Conservation (phyloP, 176 grass and related monocot genomes). For the Ensete ventricosum region DNA sequence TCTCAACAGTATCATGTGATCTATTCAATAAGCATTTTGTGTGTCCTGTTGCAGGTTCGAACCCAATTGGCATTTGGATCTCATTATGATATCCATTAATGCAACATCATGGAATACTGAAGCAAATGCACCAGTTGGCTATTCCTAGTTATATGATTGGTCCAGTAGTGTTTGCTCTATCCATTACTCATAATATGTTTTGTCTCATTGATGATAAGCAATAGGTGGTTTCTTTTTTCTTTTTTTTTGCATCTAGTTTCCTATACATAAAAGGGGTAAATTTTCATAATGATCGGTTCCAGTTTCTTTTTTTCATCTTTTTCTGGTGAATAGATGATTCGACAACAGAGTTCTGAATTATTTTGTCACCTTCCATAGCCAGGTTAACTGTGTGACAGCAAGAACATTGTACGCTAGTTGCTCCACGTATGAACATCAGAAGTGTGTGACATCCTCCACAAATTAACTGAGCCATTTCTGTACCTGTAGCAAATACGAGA, state of each 20-base stretch:
- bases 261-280: background rate
- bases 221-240: too few relatives aligned
- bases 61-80: too few relatives aligned
- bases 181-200: too few relatives aligned
- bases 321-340: background rate
- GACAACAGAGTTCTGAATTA: background rate
- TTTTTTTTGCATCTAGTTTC: background rate
- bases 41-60: too few relatives aligned
- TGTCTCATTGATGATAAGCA: too few relatives aligned
- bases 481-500: conserved; percentile 32
- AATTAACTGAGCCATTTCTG: conserved; percentile 92
- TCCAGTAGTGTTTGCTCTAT: too few relatives aligned
- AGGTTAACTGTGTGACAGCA: conserved; percentile 97
- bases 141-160: too few relatives aligned
- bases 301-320: background rate
- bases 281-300: background rate
- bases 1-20: too few relatives aligned
- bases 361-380: conserved; percentile 57
- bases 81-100: too few relatives aligned
- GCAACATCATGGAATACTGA: too few relatives aligned
- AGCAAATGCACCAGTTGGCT: too few relatives aligned
- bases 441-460: conserved; percentile 97
- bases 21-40: too few relatives aligned
- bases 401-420: conserved; percentile 90
- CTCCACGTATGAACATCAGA: conserved; percentile 93